Evolutionary conservation across 1,284 basidiomycete genomes (phyloP), one percentile per base, ranked within the genome.

Genomic region (Sanghuangporus baumii): DNA sequence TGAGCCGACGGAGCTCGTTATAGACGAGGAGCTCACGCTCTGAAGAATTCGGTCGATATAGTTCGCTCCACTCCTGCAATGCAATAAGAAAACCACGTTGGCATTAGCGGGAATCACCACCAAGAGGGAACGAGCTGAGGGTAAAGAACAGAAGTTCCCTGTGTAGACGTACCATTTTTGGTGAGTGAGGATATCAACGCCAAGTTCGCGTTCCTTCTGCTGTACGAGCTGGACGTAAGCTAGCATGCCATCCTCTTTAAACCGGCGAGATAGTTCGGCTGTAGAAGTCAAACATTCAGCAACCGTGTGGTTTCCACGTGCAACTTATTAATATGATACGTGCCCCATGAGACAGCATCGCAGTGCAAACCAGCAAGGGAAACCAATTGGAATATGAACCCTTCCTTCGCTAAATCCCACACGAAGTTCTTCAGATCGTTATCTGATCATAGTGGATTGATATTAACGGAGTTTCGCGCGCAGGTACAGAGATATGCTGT

Each of bases 331-430:
- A 68, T 66, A 2, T 4, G 20, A 47, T 67, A 73, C 78, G 60
- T 71, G 89, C 92, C 88, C 47, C 89, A 91, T 12, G 87, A 82
- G 57, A 87, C 87, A 16, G 93, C 94, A 66, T 88, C 91, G 71
- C 88, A 88, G 73, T 97, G 94, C 56, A 97, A 76, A 36, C 94
- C 94, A 8, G 92, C 94, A 20, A 96, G 81, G 6, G 93, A 96
- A 71, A 94, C 85, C 26, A 94, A 76, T 72, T 94, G 93, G 16
- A 94, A 79, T 62, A 93, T 86, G 70, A 94, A 94, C 55, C 93
- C 93, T 77, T 94, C 91, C 76, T 94, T 94, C 36, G 84, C 94
- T 55, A 97, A 82, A 62, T 96, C 92, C 93, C 93, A 95, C 40
- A 95, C 80, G 73, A 96, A 96, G 75, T 83, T 86, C 80, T 91